Conservation (phyloP, 2,329 filamentous ascomycete species). For the Elsinoe ampelina region DNA sequence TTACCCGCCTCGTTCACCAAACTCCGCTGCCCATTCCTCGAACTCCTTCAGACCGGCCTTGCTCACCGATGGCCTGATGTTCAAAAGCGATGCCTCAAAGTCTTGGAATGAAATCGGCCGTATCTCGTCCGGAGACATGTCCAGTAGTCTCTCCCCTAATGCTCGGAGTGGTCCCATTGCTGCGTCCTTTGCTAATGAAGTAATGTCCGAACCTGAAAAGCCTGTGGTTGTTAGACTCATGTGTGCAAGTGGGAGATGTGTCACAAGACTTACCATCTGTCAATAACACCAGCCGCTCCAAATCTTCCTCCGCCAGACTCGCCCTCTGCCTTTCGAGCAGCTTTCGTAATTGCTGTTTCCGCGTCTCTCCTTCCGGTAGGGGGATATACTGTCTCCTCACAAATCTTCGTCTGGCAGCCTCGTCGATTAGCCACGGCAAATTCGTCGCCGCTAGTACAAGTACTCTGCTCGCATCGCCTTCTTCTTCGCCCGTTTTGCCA, state of each 20-base stretch:
- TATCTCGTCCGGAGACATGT: slow-evolving; percentile 92
- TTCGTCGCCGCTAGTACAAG: slow-evolving; percentile 93
- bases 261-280: slow-evolving; percentile 61
- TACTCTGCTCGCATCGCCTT: slow-evolving; percentile 76
- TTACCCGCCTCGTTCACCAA: slow-evolving; percentile 79
- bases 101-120: slow-evolving; percentile 73
- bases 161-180: slow-evolving; percentile 93
- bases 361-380: slow-evolving; percentile 73
- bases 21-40: slow-evolving; percentile 88
- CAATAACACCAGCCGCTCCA: slow-evolving; percentile 61
- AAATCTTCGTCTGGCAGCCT: slow-evolving; percentile 82
- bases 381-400: slow-evolving; percentile 94
- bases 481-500: slow-evolving; percentile 50
- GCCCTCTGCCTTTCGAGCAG: slow-evolving; percentile 84
- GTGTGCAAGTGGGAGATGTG: neutral
- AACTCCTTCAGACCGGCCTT: slow-evolving; percentile 76
- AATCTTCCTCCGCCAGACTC: slow-evolving; percentile 59
- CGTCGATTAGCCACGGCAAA: slow-evolving; percentile 94
- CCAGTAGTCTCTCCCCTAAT: slow-evolving; percentile 77
- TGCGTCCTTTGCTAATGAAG: slow-evolving; percentile 90
- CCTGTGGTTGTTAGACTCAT: slow-evolving; percentile 42
- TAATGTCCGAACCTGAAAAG: slow-evolving; percentile 97
- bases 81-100: slow-evolving; percentile 73
- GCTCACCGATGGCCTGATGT: slow-evolving; percentile 83
- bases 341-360: slow-evolving; percentile 67